A percentile compares a stretch with the other conserved stretches of the same genome.
phyloP scores from a whole-genome alignment of 1,284 basidiomycete genomes.

The Termitomyces sp. region DNA sequence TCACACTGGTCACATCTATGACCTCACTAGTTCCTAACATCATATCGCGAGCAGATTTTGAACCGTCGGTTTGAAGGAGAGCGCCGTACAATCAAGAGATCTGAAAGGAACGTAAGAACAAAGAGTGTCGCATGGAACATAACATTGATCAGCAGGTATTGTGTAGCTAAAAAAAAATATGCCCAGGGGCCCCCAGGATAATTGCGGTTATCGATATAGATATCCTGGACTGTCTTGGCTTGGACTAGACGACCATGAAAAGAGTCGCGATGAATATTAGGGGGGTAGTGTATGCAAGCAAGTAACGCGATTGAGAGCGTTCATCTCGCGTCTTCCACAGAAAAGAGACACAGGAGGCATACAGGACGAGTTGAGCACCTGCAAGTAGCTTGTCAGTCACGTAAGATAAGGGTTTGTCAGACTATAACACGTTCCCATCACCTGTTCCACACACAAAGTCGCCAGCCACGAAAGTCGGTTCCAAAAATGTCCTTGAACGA shows the following conservation, averaged over 20 bases:
- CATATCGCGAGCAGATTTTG: background rate
- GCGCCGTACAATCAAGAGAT: constrained; percentile 32
- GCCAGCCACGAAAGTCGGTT: background rate
- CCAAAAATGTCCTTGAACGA: background rate
- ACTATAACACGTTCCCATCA: background rate
- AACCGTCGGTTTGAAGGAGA: background rate
- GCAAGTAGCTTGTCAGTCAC: background rate
- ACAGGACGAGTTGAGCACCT: background rate
- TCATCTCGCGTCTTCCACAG: background rate
- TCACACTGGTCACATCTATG: too few species aligned
- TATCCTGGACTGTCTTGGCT: constrained; percentile 31
- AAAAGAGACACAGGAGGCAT: background rate
- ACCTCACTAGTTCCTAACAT: too few species aligned
- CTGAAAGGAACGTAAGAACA: constrained; percentile 35
- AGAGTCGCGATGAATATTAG: background rate
- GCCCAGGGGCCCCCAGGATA: constrained; percentile 36
- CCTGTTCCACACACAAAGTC: background rate
- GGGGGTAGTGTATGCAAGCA: background rate
- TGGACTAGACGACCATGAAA: constrained; percentile 31
- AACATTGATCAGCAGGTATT: constrained; percentile 35
- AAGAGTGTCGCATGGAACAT: constrained; percentile 38
- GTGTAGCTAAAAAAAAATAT: constrained; percentile 35
- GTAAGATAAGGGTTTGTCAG: background rate
- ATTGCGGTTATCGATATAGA: constrained; percentile 41
- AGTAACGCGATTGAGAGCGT: background rate